phyloP scores from a whole-genome alignment of 805 yeast genomes.

The Henningerozyma blattae region DNA sequence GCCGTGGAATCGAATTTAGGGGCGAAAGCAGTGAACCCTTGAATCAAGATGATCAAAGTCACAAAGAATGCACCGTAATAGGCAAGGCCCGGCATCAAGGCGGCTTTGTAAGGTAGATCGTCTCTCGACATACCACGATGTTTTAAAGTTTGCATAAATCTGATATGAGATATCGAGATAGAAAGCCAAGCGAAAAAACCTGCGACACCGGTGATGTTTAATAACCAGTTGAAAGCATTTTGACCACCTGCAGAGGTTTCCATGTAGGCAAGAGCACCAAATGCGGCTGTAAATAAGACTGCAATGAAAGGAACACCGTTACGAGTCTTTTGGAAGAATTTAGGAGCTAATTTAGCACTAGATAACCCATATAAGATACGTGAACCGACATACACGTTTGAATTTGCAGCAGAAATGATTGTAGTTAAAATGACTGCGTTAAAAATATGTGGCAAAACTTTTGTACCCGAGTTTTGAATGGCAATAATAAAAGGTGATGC shows the following conservation, averaged over 20 bases:
- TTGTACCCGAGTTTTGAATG: constrained; percentile 54
- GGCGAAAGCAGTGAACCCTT: constrained; percentile 60
- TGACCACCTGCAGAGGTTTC: constrained; percentile 40
- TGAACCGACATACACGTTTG: constrained; percentile 62
- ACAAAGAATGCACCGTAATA: constrained; percentile 48
- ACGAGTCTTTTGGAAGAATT: constrained; percentile 33
- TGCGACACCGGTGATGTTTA: constrained; percentile 66
- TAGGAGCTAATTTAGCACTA: constrained; percentile 46
- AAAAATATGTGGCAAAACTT: constrained; percentile 53
- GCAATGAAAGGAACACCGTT: constrained; percentile 52
- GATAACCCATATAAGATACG: constrained; percentile 57
- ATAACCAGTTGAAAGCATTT: constrained; percentile 58
- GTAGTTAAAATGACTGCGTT: constrained; percentile 60
- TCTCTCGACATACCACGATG: constrained; percentile 55
- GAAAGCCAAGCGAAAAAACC: constrained; percentile 66
- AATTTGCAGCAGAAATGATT: constrained; percentile 69
- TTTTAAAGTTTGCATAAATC: constrained; percentile 57
- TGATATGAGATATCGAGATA: constrained; percentile 50
- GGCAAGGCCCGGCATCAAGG: constrained; percentile 55
- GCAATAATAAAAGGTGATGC: constrained; percentile 68
- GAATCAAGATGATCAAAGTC: constrained; percentile 48
- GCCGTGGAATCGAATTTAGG: constrained; percentile 35
- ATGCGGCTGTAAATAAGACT: constrained; percentile 43
- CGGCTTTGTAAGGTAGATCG: constrained; percentile 62
- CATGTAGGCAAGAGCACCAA: constrained; percentile 57